Evolutionary conservation across 495 filamentous ascomycete species (phyloP).

Genomic region (Penicillium psychrofluorescens): DNA sequence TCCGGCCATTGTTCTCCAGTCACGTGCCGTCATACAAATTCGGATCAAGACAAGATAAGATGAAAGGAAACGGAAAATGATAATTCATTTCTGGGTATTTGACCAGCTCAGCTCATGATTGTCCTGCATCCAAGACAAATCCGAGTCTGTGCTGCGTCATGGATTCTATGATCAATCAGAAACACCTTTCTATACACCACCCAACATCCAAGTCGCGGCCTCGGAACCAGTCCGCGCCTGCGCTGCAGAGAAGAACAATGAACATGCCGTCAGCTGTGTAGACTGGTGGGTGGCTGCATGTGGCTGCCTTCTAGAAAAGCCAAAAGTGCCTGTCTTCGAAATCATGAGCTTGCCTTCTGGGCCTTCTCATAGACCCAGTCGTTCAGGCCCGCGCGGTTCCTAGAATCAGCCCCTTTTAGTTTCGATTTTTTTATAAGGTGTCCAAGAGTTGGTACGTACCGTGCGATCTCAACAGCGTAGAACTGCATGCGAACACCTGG

Average conservation of each 20-base stretch:
- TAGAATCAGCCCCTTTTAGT: slow-evolving; percentile 10
- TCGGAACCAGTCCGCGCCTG: too few species aligned
- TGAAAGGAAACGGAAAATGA: background rate
- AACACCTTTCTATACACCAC: too few species aligned
- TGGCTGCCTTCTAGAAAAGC: too few species aligned
- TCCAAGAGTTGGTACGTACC: slow-evolving; percentile 36
- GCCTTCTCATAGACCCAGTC: slow-evolving; percentile 91
- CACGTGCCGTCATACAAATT: background rate
- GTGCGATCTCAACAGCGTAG: slow-evolving; percentile 91
- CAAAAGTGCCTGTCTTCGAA: background rate
- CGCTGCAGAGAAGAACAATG: background rate
- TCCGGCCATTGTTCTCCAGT: slow-evolving; percentile 13
- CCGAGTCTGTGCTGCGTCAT: background rate
- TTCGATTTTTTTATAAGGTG: too few species aligned
- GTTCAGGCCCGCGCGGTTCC: slow-evolving; percentile 83
- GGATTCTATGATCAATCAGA: too few species aligned
- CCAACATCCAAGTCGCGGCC: too few species aligned
- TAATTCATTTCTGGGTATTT: slow-evolving; percentile 19
- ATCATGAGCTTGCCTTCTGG: slow-evolving; percentile 36
- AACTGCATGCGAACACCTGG: slow-evolving; percentile 81
- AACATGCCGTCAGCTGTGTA: slow-evolving; percentile 14
- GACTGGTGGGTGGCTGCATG: slow-evolving; percentile 1
- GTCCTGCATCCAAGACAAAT: background rate
- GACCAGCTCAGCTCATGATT: slow-evolving; percentile 1
- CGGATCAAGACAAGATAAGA: background rate